Evolutionary conservation across 2,329 filamentous ascomycete genomes (phyloP).

Genomic region (Proliferodiscus dingleyae): DNA sequence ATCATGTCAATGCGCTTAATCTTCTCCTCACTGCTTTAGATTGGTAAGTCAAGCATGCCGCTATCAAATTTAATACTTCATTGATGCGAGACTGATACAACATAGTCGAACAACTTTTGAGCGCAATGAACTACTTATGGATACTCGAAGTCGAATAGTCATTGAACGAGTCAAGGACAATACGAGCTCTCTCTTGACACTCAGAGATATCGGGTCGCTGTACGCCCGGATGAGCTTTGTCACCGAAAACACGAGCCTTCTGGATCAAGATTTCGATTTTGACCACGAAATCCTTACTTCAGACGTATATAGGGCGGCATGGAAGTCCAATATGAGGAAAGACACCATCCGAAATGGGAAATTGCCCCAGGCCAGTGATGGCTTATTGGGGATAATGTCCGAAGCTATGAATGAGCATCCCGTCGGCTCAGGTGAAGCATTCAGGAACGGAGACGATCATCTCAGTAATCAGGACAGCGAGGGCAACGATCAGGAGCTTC

Average conservation of each 20-base stretch:
- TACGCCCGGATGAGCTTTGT: neutral
- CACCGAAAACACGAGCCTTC: neutral
- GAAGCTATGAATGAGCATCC: too few species aligned
- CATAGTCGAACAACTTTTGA: constrained; percentile 5
- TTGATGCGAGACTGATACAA: neutral
- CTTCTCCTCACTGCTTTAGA: constrained; percentile 7
- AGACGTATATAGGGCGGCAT: constrained; percentile 1
- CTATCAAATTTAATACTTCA: neutral
- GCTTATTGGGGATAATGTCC: too few species aligned
- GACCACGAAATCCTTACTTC: constrained; percentile 3
- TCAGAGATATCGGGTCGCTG: neutral
- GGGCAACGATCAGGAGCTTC: too few species aligned
- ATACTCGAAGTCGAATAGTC: constrained; percentile 2
- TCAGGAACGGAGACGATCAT: too few species aligned
- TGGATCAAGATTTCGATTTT: constrained; percentile 3
- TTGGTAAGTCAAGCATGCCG: constrained; percentile 1
- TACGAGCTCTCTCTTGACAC: neutral
- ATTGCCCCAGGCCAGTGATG: neutral
- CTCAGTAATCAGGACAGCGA: too few species aligned
- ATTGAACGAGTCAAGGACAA: constrained; percentile 2
- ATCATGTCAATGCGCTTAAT: constrained; percentile 8
- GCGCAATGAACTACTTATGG: constrained; percentile 1
- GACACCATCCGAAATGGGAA: neutral
- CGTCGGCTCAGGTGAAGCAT: too few species aligned
- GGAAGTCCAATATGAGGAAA: constrained; percentile 1